Evolutionary conservation across 106 monocot genomes (phyloP), one percentile per base, ranked within the genome.

Genomic region (Allium fistulosum): DNA sequence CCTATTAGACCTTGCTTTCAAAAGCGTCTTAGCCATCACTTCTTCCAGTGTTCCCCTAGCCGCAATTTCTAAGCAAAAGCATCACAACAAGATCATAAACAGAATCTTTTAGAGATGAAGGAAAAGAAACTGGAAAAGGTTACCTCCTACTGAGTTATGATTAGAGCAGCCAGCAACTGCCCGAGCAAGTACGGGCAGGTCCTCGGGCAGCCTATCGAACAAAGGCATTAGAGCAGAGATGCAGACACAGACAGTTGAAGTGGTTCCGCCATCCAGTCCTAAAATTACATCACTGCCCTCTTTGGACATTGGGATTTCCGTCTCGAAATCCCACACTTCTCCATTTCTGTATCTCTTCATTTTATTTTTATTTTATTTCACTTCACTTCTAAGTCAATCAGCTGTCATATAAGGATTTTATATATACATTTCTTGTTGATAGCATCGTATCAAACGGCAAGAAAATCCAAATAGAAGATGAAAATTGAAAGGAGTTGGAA

Each of bases 71-170:
- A 65, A 53, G 17, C 10, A 22, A 37, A 37, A 37, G 37, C 37
- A 37, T 4, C 37, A 37, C 37, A 4, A 37, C 37, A 4, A 37
- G 37, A 2, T 37, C 37, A 37, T 22, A 37, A 4, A 5, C 37
- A 37, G n/a, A 37, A 37, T 37, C 37, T 37, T 37, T 5, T 37
- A 37, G 5, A 37, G 37, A 37, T 37, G 37, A 37, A 22, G 22
- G 22, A 22, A 37, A 37, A 37, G 2, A 37, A 37, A 5, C 37
- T 37, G 2, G 37, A 37, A 37, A 49, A 45, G 17, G 3, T 17
- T 71, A 99, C 97, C 97, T 87, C 92, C 97, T 16, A 99, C 91
- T 15, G 92, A 92, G 57, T 99, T 99, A 72, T 81, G 87, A 66
- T 99, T 92, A 67, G 92, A 92, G 71, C 97, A 84, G 28, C 97